These are phyloP conservation scores for Vitis hybrid DNA, from an alignment of 177 flowering plant species.

Conservation along the genomic window DNA sequence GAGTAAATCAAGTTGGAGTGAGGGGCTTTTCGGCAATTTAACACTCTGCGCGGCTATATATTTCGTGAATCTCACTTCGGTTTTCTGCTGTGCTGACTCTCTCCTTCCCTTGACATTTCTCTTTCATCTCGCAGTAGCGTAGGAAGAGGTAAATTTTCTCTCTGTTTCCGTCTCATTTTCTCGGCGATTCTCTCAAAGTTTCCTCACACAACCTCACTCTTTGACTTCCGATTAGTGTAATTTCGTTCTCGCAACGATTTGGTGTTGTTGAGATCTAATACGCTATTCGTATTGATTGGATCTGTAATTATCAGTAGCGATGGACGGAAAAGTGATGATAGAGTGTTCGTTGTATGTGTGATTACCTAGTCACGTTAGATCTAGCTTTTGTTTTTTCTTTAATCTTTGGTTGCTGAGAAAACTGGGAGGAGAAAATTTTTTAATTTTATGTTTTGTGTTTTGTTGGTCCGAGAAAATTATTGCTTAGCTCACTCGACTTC, in stretches of 20 bases:
- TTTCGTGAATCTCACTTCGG: not conserved
- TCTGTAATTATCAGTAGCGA: too few relatives aligned
- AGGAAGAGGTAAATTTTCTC: too few relatives aligned
- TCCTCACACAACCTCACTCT: not conserved
- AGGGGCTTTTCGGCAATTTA: not conserved
- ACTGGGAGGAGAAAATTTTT: too few relatives aligned
- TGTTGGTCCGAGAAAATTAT: not conserved
- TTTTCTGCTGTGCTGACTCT: not conserved
- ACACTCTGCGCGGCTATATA: not conserved
- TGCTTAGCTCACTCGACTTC: not conserved
- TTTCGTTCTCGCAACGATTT: not conserved
- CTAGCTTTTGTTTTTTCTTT: not conserved
- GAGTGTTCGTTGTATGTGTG: not conserved
- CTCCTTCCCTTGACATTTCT: not conserved
- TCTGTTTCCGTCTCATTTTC: not conserved
- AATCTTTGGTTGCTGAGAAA: conserved; percentile 13
- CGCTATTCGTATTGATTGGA: too few relatives aligned
- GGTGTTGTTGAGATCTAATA: too few relatives aligned
- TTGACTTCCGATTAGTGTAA: not conserved
- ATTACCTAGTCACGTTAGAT: conserved; percentile 2
- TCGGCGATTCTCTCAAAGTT: not conserved
- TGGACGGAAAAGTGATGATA: too few relatives aligned
- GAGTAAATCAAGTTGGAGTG: too few relatives aligned
- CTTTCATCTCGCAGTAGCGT: not conserved
- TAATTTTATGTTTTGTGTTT: not conserved